Base-by-base conservation (phyloP, 768 basidiomycete species). In the Boletus barrowsii region DNA sequence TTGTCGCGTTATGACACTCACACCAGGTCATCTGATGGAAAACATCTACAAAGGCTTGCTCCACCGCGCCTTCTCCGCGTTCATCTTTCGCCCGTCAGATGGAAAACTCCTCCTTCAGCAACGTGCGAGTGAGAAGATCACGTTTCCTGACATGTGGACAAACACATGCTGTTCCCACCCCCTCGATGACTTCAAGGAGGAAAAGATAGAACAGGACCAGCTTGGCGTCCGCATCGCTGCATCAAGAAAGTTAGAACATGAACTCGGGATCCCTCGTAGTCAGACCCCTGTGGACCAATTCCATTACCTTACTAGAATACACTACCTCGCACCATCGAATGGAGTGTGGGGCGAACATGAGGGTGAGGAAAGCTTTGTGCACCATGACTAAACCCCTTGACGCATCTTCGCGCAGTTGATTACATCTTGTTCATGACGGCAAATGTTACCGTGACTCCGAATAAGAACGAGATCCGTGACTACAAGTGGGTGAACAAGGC, bases 111-210 rank as follows among this genome's bases (percentile, higher is more conserved):
- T 99, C 26, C 80, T 99, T 42, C 97, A 99, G 70, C 93, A 93
- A 71, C 84, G 97, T 36, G 97, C 97, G 18, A 79, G 86, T n/a
- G 94, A 96, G 76, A 99, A 99, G 78, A 99, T 99, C 68, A 99
- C 97, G 8, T 99, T 99, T 76, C 97, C 97, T 6, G 82, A 91
- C 63, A 94, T 98, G 94, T 99, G 97, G 97, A 99, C 97, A 32
- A 99, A 99, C 73, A 98, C 97, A 9, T 99, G 97, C 70, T 99
- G 96, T 75, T 94, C 92, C 22, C 96, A 99, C 68, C 96, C 96
- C 17, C 78, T 99, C 47, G 86, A 91, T 62, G 97, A 98, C 73
- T 91, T 93, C 60, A 88, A 87, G 57, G 81, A 83, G 60, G 88
- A 93, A 73, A 92, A 87, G 74, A 69, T 84, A 9, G 89, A 90